phyloP scores from a whole-genome alignment of 139 green algal species.

The Zygnema cylindricum region DNA sequence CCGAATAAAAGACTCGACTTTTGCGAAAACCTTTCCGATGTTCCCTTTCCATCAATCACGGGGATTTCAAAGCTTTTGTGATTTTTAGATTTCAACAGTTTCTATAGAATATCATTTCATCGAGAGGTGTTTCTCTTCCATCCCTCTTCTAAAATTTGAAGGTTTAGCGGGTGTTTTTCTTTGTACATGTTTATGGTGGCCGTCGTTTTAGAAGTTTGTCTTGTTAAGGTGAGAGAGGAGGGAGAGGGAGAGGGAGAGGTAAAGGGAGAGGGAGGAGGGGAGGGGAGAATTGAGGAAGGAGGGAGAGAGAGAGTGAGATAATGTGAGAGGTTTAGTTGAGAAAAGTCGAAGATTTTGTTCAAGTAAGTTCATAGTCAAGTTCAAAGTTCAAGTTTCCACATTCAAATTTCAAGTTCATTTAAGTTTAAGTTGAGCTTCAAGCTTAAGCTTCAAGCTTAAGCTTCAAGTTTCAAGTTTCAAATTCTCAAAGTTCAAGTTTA shows the following conservation, averaged over 20 bases:
- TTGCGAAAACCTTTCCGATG: no score
- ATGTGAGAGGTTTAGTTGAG: background rate
- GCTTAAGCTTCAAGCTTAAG: background rate
- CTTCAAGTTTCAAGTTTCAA: background rate
- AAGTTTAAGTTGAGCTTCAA: background rate
- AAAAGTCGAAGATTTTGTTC: background rate
- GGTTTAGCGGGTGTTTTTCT: no score
- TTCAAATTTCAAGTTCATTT: background rate
- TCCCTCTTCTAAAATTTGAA: no score
- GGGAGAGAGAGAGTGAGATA: background rate
- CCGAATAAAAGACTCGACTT: no score
- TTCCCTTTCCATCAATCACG: no score
- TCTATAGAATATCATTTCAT: no score
- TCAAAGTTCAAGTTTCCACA: background rate
- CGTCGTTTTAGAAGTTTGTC: no score
- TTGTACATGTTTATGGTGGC: no score
- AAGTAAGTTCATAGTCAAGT: background rate
- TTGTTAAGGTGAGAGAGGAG: no score
- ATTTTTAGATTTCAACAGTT: no score
- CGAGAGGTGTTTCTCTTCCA: no score
- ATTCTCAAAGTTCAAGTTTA: background rate
- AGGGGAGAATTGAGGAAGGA: background rate
- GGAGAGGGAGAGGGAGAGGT: background rate
- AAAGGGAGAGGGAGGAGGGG: background rate
- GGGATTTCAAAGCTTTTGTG: no score